phyloP scores from a whole-genome alignment of 2,329 filamentous ascomycete species.

The Aspergillus melleus region DNA sequence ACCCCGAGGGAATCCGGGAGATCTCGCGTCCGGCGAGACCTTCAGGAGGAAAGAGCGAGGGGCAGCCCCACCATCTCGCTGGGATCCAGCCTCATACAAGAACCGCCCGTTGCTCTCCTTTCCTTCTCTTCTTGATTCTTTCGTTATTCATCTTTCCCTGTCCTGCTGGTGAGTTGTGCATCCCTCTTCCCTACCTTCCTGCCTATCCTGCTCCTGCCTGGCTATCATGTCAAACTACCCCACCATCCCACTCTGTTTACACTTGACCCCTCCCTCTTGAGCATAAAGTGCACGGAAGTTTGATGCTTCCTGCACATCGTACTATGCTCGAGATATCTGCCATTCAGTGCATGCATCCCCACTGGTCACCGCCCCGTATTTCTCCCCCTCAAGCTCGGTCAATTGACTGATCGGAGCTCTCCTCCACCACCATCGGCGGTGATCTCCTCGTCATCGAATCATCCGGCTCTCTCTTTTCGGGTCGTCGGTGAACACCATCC shows the following conservation, averaged over 20 bases:
- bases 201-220: no score
- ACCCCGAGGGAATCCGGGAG: slow-evolving; percentile 39
- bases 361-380: not conserved
- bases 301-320: not conserved
- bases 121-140: not conserved
- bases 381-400: slow-evolving; percentile 5
- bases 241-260: no score
- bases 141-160: not conserved
- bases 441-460: slow-evolving; percentile 17
- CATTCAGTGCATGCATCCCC: not conserved
- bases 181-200: no score
- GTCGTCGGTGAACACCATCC: slow-evolving; percentile 38
- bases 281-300: not conserved
- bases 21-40: slow-evolving; percentile 31
- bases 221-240: no score
- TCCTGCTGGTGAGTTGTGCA: no score
- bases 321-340: not conserved
- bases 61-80: slow-evolving; percentile 37
- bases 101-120: slow-evolving; percentile 9
- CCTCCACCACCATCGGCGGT: slow-evolving; percentile 1
- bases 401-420: not conserved
- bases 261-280: no score
- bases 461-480: slow-evolving; percentile 34
- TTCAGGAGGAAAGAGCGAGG: slow-evolving; percentile 9
- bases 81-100: slow-evolving; percentile 25